Evolutionary conservation across 2,329 filamentous ascomycete species (phyloP).

Genomic region (Blastomyces gilchristii): DNA sequence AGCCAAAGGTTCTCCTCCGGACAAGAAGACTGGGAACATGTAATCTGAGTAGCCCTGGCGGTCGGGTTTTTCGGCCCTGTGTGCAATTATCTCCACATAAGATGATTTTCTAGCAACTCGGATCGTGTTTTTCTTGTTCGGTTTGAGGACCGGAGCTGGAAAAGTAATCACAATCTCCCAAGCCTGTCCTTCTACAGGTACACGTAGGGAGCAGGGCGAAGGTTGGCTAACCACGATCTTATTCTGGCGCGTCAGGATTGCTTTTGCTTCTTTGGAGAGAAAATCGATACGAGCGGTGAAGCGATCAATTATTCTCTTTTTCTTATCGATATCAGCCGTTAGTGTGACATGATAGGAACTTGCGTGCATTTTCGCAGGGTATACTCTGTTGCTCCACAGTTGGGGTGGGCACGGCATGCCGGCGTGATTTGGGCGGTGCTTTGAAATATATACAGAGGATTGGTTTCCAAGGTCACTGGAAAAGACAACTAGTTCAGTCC

Average conservation of each 20-base stretch:
- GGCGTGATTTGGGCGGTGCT: slow-evolving; percentile 20
- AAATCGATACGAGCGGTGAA: slow-evolving; percentile 14
- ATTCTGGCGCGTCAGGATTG: slow-evolving; percentile 10
- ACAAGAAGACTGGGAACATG: slow-evolving; percentile 13
- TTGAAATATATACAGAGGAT: slow-evolving; percentile 21
- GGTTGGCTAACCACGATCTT: slow-evolving; percentile 9
- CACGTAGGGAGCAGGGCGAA: slow-evolving; percentile 13
- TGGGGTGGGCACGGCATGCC: slow-evolving; percentile 11
- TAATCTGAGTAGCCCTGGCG: slow-evolving; percentile 13
- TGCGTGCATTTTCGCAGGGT: slow-evolving; percentile 1
- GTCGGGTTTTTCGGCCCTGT: slow-evolving; percentile 1
- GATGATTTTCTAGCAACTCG: slow-evolving; percentile 24
- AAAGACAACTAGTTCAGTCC: slow-evolving; percentile 16
- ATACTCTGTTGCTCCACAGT: slow-evolving; percentile 2
- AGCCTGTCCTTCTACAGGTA: slow-evolving; percentile 10
- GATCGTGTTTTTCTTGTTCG: slow-evolving; percentile 16
- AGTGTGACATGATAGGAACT: slow-evolving; percentile 5
- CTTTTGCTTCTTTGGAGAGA: slow-evolving; percentile 4
- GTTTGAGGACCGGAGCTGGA: slow-evolving; percentile 18
- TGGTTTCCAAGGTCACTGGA: slow-evolving; percentile 15
- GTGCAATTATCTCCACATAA: slow-evolving; percentile 24
- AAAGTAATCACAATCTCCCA: slow-evolving; percentile 14
- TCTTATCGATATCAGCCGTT: slow-evolving; percentile 6
- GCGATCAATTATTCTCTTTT: slow-evolving; percentile 8
- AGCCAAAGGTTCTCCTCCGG: slow-evolving; percentile 12